phyloP scores from a whole-genome alignment of 495 filamentous ascomycete genomes.

The Bryoglossum gracile region DNA sequence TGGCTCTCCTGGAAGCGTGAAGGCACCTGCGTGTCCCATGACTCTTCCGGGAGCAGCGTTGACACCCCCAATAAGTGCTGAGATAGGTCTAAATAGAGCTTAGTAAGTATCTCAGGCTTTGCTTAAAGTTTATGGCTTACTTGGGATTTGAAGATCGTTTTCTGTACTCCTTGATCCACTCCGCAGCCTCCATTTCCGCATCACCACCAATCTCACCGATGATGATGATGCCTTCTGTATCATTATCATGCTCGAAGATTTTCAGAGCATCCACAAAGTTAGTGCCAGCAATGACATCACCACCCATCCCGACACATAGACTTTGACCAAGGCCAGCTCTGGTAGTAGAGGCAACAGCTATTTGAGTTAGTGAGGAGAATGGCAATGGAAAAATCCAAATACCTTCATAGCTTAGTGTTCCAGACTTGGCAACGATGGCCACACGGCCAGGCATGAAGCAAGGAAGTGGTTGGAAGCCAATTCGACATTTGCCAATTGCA shows the following conservation, averaged over 20 bases:
- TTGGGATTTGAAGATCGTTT: slow-evolving; percentile 55
- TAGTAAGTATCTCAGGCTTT: background rate
- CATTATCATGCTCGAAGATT: slow-evolving; percentile 64
- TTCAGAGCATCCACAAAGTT: slow-evolving; percentile 70
- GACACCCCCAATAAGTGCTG: slow-evolving; percentile 68
- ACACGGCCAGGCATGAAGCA: slow-evolving; percentile 69
- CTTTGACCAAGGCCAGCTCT: slow-evolving; percentile 79
- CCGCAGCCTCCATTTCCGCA: slow-evolving; percentile 73
- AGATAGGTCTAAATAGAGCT: slow-evolving; percentile 54
- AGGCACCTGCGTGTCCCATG: slow-evolving; percentile 88
- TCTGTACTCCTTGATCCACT: slow-evolving; percentile 67
- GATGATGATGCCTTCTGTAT: slow-evolving; percentile 75
- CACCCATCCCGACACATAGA: slow-evolving; percentile 81
- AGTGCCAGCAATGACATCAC: slow-evolving; percentile 77
- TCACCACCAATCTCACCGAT: slow-evolving; percentile 84
- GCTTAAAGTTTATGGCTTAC: slow-evolving; percentile 36
- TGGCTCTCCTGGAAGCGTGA: slow-evolving; percentile 60
- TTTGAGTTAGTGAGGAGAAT: slow-evolving; percentile 14
- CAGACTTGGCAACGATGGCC: slow-evolving; percentile 81
- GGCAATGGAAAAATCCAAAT: slow-evolving; percentile 15
- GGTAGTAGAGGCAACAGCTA: slow-evolving; percentile 72
- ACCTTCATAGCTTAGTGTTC: slow-evolving; percentile 76
- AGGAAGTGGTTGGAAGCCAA: slow-evolving; percentile 78
- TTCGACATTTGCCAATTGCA: slow-evolving; percentile 69
- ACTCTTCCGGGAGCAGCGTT: slow-evolving; percentile 58